phyloP scores from a whole-genome alignment of 2,329 filamentous ascomycete species.

The Monilinia polystroma region DNA sequence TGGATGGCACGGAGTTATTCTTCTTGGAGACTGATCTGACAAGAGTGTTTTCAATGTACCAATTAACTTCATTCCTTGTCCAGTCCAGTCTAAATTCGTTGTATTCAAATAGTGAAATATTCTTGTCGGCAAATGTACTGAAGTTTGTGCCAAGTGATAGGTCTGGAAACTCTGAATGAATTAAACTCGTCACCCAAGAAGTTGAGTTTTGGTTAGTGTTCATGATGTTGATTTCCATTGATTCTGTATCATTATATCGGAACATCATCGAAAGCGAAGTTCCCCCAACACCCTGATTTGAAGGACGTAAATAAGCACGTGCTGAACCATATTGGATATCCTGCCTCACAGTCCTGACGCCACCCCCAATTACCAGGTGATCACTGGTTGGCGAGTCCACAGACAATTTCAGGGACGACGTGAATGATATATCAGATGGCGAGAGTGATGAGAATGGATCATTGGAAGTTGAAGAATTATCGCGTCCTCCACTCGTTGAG shows the following conservation, averaged over 20 bases:
- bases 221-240: slow-evolving; percentile 46
- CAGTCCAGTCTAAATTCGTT: slow-evolving; percentile 50
- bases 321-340: slow-evolving; percentile 52
- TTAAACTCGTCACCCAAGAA: slow-evolving; percentile 44
- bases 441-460: neutral
- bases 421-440: neutral
- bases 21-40: slow-evolving; percentile 40
- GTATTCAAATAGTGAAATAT: slow-evolving; percentile 38
- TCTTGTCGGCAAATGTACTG: slow-evolving; percentile 18
- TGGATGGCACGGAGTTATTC: slow-evolving; percentile 41
- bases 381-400: slow-evolving; percentile 22
- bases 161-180: slow-evolving; percentile 43
- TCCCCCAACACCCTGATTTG: slow-evolving; percentile 41
- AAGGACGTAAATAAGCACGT: slow-evolving; percentile 45
- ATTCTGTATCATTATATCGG: slow-evolving; percentile 47
- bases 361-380: slow-evolving; percentile 44
- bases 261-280: slow-evolving; percentile 49
- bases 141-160: slow-evolving; percentile 40
- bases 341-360: slow-evolving; percentile 45
- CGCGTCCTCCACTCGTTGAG: no score
- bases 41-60: slow-evolving; percentile 44
- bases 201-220: slow-evolving; percentile 44
- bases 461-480: neutral
- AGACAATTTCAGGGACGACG: slow-evolving; percentile 21
- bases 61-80: slow-evolving; percentile 46